Base-by-base conservation (phyloP, 495 filamentous ascomycete species). In the Penicillium robsamsonii region DNA sequence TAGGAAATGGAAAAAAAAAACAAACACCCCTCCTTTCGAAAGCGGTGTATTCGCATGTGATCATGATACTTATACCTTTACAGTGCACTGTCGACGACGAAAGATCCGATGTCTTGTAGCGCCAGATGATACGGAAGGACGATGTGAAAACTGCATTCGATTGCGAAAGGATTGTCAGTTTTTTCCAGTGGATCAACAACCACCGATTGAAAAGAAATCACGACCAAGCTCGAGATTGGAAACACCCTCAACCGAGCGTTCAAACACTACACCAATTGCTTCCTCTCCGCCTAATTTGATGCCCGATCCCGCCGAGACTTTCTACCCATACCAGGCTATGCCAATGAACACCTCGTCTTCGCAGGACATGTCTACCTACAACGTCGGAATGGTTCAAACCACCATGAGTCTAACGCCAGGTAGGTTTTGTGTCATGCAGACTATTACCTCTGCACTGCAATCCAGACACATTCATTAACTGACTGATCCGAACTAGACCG, bases 91-190 rank as follows among this genome's bases (percentile, higher is more conserved):
- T 70, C 91, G 94, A 61, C 84, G 89, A 65, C 88, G 94, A 56
- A 98, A 98, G 73, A 98, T 98, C 59, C 81, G 94, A 71, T 98
- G 94, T 75, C 82, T 96, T 45, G 81, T 91, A 40, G 85, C 89
- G 62, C 76, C 78, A 46, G 87, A 88, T 59, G 93, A 97, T 66
- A 71, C 82, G 13, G 84, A 91, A 64, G 88, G 89, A 47, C 87
- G 94, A 57, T 98, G 94, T 71, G 87, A 89, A 55, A 96, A 96
- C 73, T 98, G 94, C 74, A 97, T 97, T 61, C 87, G 91, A 47
- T 79, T 98, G 69, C 93, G 95, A 68, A 97, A 96, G 70, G 92
- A 96, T 55, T 98, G 94, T 71, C 88, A 89, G 67, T 98, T 97
- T 75, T 90, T 86, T 67, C 90, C 93, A 11, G 92, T 97, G 27